Evolutionary conservation across 169 alveolate species (phyloP).

Genomic region (Plasmodium vivax): DNA sequence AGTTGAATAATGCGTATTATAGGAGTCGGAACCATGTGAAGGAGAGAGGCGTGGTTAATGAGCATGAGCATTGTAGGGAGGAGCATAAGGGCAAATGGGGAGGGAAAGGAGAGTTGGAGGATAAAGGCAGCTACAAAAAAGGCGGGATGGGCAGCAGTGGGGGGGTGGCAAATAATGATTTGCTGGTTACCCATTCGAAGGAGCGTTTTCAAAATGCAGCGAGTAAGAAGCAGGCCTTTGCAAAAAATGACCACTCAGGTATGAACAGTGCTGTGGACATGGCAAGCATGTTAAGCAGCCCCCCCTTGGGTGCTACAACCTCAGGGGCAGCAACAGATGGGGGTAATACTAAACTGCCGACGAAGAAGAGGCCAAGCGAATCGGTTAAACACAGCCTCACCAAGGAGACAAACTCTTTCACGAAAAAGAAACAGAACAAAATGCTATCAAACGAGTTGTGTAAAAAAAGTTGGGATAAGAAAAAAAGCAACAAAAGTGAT

Average conservation of each 20-base stretch:
- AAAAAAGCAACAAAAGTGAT: neutral
- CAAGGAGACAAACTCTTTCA: neutral
- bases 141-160: neutral
- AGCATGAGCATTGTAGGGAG: neutral
- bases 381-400: neutral
- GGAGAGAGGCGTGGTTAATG: neutral
- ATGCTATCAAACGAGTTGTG: neutral
- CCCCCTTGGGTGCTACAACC: neutral
- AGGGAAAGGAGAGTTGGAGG: neutral
- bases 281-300: neutral
- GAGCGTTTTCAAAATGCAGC: neutral
- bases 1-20: conserved; percentile 30
- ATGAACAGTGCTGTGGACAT: neutral
- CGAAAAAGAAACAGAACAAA: conserved; percentile 23
- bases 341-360: neutral
- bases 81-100: neutral
- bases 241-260: neutral
- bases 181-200: neutral
- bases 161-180: neutral
- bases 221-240: conserved; percentile 1
- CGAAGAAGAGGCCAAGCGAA: conserved; percentile 14
- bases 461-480: conserved; percentile 4
- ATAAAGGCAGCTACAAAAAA: neutral
- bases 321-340: neutral
- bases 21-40: neutral